Conservation (phyloP, 2,329 filamentous ascomycete genomes). For the Diaporthe destruens region DNA sequence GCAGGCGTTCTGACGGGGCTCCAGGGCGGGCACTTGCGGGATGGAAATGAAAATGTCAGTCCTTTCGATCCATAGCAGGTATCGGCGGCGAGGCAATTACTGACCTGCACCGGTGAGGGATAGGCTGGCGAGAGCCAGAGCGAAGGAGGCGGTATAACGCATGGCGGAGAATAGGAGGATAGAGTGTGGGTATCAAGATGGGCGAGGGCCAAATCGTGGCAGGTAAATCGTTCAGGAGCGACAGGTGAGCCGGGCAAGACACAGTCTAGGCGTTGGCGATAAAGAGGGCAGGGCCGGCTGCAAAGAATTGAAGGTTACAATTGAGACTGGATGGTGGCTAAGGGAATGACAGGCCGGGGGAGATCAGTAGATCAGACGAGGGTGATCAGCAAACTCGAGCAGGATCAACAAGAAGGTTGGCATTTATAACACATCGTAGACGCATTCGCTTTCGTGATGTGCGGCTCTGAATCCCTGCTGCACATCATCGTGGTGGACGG, state of each 20-base stretch:
- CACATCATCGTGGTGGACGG: constrained; percentile 7
- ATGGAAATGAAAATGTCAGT: background rate
- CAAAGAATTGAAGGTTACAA: constrained; percentile 4
- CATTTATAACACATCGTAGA: constrained; percentile 14
- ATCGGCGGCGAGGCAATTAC: background rate
- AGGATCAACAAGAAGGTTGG: constrained; percentile 21
- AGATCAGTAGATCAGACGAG: constrained; percentile 29
- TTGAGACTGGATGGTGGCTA: constrained; percentile 21
- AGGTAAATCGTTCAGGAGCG: background rate
- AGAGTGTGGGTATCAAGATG: background rate
- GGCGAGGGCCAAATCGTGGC: background rate
- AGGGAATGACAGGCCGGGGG: constrained; percentile 29
- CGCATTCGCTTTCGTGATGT: background rate
- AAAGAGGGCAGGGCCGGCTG: constrained; percentile 12
- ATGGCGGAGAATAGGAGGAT: background rate
- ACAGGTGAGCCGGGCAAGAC: constrained; percentile 25
- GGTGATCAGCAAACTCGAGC: background rate
- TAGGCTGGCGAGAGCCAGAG: constrained; percentile 32
- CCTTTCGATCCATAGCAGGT: too few species aligned
- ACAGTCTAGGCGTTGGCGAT: background rate
- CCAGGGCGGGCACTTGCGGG: constrained; percentile 36
- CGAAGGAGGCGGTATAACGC: constrained; percentile 31
- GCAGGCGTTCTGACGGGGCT: constrained; percentile 58
- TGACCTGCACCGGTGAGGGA: constrained; percentile 29
- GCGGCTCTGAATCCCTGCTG: background rate